Conservation (phyloP, 2,329 filamentous ascomycete genomes). For the Dendrostoma leiphaemia region DNA sequence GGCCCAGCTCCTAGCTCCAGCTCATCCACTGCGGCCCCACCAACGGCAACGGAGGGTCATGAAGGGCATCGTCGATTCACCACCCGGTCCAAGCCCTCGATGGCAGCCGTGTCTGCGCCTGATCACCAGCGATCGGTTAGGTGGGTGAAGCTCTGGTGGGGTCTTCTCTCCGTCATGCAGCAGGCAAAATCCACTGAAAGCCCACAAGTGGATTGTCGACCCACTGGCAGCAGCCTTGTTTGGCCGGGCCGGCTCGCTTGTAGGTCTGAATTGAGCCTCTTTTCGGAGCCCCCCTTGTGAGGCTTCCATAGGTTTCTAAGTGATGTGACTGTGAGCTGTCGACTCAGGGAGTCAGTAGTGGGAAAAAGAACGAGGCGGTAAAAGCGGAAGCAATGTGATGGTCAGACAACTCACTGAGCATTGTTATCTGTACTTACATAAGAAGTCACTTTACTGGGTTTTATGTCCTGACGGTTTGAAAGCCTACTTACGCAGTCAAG, state of each 20-base stretch:
- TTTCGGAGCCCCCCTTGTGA: conserved; percentile 1
- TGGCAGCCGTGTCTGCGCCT: neutral
- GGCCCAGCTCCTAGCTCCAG: conserved; percentile 3
- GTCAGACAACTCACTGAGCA: too few species aligned
- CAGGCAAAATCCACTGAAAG: neutral
- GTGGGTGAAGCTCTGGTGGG: conserved; percentile 12
- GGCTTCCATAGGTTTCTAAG: neutral
- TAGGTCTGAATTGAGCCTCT: conserved; percentile 12
- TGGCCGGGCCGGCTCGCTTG: neutral
- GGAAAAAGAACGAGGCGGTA: neutral
- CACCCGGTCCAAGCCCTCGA: too few species aligned
- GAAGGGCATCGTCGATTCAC: too few species aligned
- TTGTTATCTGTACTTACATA: too few species aligned
- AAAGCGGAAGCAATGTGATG: neutral
- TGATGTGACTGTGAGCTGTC: neutral
- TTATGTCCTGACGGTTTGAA: too few species aligned
- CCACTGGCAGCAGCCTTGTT: conserved; percentile 7
- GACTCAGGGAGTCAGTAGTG: neutral
- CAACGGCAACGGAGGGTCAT: too few species aligned
- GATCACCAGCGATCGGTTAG: conserved; percentile 8
- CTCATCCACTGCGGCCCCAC: neutral
- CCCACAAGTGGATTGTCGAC: conserved; percentile 6
- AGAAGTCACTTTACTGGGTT: too few species aligned
- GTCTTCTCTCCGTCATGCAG: conserved; percentile 9
- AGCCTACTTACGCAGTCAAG: too few species aligned